phyloP scores from a whole-genome alignment of 2,329 filamentous ascomycete species.

The Aspergillus quadrilineatus region DNA sequence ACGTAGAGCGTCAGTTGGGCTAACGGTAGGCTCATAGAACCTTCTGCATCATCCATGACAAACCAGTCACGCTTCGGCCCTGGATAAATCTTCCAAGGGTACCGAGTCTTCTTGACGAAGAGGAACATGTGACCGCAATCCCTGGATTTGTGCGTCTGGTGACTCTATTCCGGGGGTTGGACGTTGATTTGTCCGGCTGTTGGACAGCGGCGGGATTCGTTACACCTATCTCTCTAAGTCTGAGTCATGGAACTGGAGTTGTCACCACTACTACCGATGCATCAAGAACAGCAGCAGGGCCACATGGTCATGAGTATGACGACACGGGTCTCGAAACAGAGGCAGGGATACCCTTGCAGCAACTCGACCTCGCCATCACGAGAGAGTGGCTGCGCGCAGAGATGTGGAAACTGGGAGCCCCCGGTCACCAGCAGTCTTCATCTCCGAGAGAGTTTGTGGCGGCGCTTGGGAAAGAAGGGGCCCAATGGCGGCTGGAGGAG shows the following conservation, averaged over 20 bases:
- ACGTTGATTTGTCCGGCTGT: background rate
- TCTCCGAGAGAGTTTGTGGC: background rate
- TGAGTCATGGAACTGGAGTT: background rate
- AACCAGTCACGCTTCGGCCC: slow-evolving; percentile 1
- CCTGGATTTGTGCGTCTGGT: background rate
- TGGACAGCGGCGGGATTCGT: slow-evolving; percentile 10
- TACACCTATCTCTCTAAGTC: background rate
- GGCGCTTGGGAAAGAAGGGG: background rate
- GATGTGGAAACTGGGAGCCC: slow-evolving; percentile 3
- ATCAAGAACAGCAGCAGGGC: background rate
- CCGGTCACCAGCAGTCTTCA: background rate
- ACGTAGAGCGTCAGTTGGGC: too few species aligned
- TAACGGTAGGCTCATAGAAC: background rate
- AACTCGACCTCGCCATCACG: background rate
- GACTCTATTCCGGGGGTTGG: background rate
- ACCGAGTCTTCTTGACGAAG: background rate
- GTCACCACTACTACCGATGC: background rate
- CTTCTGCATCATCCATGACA: slow-evolving; percentile 8
- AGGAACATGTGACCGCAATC: background rate
- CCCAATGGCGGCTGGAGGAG: slow-evolving; percentile 5
- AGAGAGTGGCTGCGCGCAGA: slow-evolving; percentile 2
- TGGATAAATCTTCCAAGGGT: background rate
- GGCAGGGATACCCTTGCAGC: background rate
- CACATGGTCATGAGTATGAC: background rate
- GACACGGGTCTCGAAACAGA: background rate